Percentiles rank a stretch among this genome's conserved stretches.
These are phyloP conservation scores for Plantago lanceolata DNA, from an alignment of 305 asterid genomes.

Conservation along the genomic window DNA sequence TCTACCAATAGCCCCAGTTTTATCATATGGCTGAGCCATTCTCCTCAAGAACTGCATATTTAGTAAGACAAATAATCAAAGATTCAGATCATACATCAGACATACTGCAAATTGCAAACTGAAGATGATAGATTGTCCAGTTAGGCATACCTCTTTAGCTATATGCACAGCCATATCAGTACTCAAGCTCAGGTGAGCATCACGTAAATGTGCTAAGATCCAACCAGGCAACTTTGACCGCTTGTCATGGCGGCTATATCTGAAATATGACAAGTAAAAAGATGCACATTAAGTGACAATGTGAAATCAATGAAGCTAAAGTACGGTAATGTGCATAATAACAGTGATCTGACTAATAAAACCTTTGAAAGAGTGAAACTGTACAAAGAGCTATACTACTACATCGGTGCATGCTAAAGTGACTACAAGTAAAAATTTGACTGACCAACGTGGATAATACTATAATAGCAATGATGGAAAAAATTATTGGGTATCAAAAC, in stretches of 20 bases:
- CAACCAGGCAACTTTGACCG: slow-evolving; percentile 92
- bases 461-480: not conserved
- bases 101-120: not conserved
- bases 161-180: slow-evolving; percentile 98
- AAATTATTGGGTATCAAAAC: slow-evolving; percentile 7
- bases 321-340: not conserved
- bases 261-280: slow-evolving; percentile 28
- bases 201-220: slow-evolving; percentile 92
- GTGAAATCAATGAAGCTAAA: slow-evolving; percentile 4
- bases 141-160: slow-evolving; percentile 74
- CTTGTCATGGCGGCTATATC: slow-evolving; percentile 95
- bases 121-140: slow-evolving; percentile 7
- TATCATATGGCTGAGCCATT: slow-evolving; percentile 98
- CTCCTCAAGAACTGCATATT: slow-evolving; percentile 72
- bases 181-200: slow-evolving; percentile 91
- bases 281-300: not conserved
- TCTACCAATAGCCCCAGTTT: slow-evolving; percentile 74
- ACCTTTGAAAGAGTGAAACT: not conserved
- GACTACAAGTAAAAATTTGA: not conserved
- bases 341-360: not conserved
- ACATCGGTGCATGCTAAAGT: not conserved
- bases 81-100: not conserved
- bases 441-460: not conserved
- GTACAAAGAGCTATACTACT: not conserved
- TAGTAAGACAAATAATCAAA: not conserved